Percentiles rank a stretch among this genome's conserved stretches.
Evolutionary conservation across 108 stramenopile genomes (phyloP).

Genomic region (Discostella stelligeroides): DNA sequence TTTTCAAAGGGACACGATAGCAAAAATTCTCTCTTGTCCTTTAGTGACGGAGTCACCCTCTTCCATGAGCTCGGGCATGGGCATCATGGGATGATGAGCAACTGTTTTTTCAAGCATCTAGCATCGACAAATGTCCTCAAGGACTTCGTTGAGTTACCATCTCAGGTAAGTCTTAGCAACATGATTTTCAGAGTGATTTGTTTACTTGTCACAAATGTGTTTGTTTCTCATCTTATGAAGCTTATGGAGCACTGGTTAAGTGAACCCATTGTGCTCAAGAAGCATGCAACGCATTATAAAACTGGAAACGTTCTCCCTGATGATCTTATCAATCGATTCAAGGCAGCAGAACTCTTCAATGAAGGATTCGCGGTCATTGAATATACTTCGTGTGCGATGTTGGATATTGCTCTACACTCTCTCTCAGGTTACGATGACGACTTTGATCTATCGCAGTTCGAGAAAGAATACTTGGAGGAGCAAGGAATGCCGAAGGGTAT

Average conservation of each 20-base stretch:
- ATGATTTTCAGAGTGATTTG: conserved; percentile 79
- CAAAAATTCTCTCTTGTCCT: conserved; percentile 58
- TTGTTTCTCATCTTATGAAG: conserved; percentile 76
- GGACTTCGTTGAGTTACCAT: conserved; percentile 80
- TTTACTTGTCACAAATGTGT: conserved; percentile 80
- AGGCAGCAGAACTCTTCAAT: conserved; percentile 68
- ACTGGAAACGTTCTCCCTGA: conserved; percentile 71
- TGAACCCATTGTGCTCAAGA: conserved; percentile 61
- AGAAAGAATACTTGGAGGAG: conserved; percentile 62
- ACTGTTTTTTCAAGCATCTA: conserved; percentile 63
- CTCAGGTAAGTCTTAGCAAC: no score
- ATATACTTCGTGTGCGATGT: conserved; percentile 75
- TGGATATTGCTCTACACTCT: conserved; percentile 75
- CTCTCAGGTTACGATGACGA: conserved; percentile 63
- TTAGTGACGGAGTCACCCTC: conserved; percentile 61
- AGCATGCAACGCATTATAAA: conserved; percentile 67
- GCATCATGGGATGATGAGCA: conserved; percentile 75
- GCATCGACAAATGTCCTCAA: conserved; percentile 72
- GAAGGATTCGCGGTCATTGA: conserved; percentile 81
- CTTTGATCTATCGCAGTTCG: conserved; percentile 71
- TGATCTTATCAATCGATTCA: conserved; percentile 67
- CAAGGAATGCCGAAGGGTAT: conserved; percentile 83
- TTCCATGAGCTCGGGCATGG: conserved; percentile 66
- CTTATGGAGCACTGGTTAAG: conserved; percentile 84
- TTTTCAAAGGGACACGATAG: conserved; percentile 76